Evolutionary conservation across 192 early-diverging fungal species (phyloP), one percentile per base, ranked within the genome.

Genomic region (Coemansia umbellata): DNA sequence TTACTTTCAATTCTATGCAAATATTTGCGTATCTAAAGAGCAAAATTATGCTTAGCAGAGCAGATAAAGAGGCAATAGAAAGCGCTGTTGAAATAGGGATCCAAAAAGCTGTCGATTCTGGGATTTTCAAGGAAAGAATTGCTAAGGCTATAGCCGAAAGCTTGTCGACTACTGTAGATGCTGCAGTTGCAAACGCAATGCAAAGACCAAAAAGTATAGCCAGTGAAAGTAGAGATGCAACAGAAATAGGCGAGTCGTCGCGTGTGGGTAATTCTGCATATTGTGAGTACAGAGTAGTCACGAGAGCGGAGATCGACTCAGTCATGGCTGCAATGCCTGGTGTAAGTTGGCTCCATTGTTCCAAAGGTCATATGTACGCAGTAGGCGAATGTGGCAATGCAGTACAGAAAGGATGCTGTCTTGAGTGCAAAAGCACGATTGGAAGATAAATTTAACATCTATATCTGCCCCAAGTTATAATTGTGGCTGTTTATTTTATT

Each of bases 341-440:
- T 0, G 59, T 58, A 6, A 50, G 17, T 14, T 67, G 71, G 71
- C 31, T n/a, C 14, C 8, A 10, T 2, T 74, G 71, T 33, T 19
- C 14, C n/a, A 31, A 48, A 1, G 53, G 53, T 10, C 71, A 74
- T 18, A 8, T 44, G 10, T 74, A 62, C 24, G 71, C 71, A 8
- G 64, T 74, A 26, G 64, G 64, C 44, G 64, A 67, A 10, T 74
- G 71, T 26, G 71, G 71, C 14, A 58, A 11, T 1, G 32, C 71
- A 2, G 48, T 28, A 4, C 47, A 21, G 5, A 41, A 8, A 3
- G 53, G 57, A n/a, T 14, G n/a, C 1, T 71, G 69, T 30, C 30
- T 71, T 13, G 69, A 64, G 33, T 74, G 60, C 60, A 63, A 53
- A 40, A 28, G 19, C 23, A n/a, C 7, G 0, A 22, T 71, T n/a